Conservation (phyloP, 1,284 basidiomycete genomes). For the Coniferiporia sulphurascens region DNA sequence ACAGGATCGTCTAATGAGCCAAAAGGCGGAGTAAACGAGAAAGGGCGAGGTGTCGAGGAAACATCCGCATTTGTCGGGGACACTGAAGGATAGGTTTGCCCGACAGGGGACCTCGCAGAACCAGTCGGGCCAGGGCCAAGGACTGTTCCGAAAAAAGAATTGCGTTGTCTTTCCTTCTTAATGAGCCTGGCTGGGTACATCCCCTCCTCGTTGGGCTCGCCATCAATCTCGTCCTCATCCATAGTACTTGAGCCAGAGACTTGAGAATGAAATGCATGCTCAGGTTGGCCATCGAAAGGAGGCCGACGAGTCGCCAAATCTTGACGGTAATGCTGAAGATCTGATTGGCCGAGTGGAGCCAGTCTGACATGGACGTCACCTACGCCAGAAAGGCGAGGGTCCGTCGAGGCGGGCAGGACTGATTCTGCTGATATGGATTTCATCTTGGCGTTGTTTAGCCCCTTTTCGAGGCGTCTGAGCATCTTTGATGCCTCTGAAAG, state of each 20-base stretch:
- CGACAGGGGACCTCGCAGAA: conserved; percentile 23
- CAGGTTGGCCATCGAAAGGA: conserved; percentile 28
- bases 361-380: conserved; percentile 27
- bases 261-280: conserved; percentile 19
- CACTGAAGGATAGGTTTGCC: conserved; percentile 22
- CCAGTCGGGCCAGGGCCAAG: conserved; percentile 53
- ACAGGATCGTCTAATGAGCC: conserved; percentile 57
- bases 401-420: conserved; percentile 23
- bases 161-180: conserved; percentile 57
- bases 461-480: conserved; percentile 79
- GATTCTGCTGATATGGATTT: conserved; percentile 46
- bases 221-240: conserved; percentile 56
- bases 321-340: conserved; percentile 7
- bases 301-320: conserved; percentile 26
- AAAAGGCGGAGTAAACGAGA: conserved; percentile 22
- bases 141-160: conserved; percentile 76
- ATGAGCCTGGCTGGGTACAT: conserved; percentile 73
- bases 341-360: conserved; percentile 26
- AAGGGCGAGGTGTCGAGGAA: conserved; percentile 27
- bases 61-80: conserved; percentile 19
- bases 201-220: conserved; percentile 51
- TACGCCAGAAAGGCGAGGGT: not conserved
- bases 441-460: conserved; percentile 68
- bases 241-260: conserved; percentile 36
- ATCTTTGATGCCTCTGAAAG: conserved; percentile 82